Conservation (phyloP, 306 rosid species). For the Dalbergia oliveri region DNA sequence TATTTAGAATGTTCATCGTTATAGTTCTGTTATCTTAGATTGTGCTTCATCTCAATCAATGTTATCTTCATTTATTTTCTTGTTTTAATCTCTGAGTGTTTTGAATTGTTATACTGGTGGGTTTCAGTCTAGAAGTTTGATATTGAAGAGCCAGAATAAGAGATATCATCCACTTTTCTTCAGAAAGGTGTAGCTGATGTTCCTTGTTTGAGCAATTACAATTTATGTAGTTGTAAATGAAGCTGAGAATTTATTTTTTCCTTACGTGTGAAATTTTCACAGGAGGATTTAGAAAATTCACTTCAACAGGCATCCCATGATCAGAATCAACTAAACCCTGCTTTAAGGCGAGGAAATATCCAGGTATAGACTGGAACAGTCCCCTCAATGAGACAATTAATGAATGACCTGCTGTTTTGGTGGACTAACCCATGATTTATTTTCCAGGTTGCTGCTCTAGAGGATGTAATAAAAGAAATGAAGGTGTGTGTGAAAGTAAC, state of each 20-base stretch:
- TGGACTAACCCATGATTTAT: conserved; percentile 36
- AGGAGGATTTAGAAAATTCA: conserved; percentile 93
- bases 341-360: conserved; percentile 73
- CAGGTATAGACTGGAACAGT: conserved; percentile 63
- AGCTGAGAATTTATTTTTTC: conserved; percentile 19
- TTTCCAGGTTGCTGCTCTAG: conserved; percentile 84
- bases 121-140: conserved; percentile 83
- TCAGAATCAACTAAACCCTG: conserved; percentile 74
- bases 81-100: conserved; percentile 34
- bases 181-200: conserved; percentile 73
- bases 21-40: background rate
- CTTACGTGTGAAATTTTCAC: conserved; percentile 42
- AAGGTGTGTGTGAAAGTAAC: conserved; percentile 62
- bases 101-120: conserved; percentile 44
- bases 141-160: conserved; percentile 78
- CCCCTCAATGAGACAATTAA: conserved; percentile 23
- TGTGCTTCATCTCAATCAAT: conserved; percentile 14
- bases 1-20: conserved; percentile 13
- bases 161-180: conserved; percentile 93
- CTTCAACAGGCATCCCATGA: conserved; percentile 68
- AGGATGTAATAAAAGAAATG: conserved; percentile 91
- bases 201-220: conserved; percentile 27
- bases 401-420: conserved; percentile 24
- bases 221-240: conserved; percentile 36
- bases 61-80: background rate